Evolutionary conservation across 2,329 filamentous ascomycete genomes (phyloP).

Genomic region (Pyrenochaeta sp.): DNA sequence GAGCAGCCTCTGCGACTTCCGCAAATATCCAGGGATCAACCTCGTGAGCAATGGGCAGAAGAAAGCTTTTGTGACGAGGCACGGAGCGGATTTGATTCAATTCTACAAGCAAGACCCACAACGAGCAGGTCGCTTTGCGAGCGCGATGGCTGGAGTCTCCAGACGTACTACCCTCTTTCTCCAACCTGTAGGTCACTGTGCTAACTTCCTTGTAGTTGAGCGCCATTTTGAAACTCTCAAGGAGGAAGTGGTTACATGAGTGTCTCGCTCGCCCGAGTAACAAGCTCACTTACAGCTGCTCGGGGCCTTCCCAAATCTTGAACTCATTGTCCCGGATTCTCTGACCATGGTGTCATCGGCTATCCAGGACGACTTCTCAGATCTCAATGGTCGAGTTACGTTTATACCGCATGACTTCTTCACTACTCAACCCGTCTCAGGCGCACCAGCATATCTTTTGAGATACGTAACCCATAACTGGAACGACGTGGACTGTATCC

Average conservation of each 20-base stretch:
- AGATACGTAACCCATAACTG: conserved; percentile 52
- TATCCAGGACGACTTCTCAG: conserved; percentile 12
- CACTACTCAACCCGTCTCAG: conserved; percentile 39
- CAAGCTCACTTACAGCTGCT: conserved; percentile 4
- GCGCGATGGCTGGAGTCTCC: conserved; percentile 38
- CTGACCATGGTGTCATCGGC: conserved; percentile 17
- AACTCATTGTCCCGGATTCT: conserved; percentile 29
- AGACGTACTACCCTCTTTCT: conserved; percentile 10
- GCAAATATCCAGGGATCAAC: conserved; percentile 18
- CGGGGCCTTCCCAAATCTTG: conserved; percentile 21
- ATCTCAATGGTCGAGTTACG: conserved; percentile 24
- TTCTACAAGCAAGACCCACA: conserved; percentile 38
- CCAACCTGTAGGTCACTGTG: not conserved
- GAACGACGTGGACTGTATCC: conserved; percentile 45
- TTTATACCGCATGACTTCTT: conserved; percentile 52
- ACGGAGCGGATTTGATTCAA: conserved; percentile 31
- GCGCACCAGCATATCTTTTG: conserved; percentile 47
- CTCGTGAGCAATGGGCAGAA: conserved; percentile 5
- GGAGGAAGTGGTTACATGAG: conserved; percentile 30
- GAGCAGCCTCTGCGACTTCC: conserved; percentile 31
- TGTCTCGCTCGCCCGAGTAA: conserved; percentile 29
- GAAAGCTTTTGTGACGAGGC: conserved; percentile 32
- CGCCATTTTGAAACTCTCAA: conserved; percentile 32
- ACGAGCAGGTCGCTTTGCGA: conserved; percentile 35
- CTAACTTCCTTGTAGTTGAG: conserved; percentile 22